These are phyloP conservation scores for Cytospora paraplurivora DNA, from an alignment of 2,329 filamentous ascomycete species.

Conservation along the genomic window DNA sequence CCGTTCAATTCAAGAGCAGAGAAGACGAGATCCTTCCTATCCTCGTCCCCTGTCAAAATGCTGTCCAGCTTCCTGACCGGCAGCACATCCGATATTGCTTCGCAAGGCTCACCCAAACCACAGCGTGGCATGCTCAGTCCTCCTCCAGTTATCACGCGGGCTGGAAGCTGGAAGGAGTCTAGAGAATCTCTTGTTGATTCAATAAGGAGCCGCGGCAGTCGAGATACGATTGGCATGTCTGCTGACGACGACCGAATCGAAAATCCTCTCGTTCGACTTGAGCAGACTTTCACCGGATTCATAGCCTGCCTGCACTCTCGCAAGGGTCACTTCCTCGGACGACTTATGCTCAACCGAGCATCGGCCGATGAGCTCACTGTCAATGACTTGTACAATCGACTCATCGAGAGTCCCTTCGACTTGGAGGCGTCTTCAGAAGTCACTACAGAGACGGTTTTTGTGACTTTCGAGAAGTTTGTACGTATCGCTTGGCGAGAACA, in stretches of 20 bases:
- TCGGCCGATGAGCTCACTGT: conserved; percentile 76
- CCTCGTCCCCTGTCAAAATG: conserved; percentile 87
- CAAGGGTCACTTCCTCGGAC: conserved; percentile 84
- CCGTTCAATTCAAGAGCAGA: conserved; percentile 63
- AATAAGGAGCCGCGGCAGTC: conserved; percentile 51
- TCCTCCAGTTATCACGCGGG: conserved; percentile 23
- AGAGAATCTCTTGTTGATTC: conserved; percentile 56
- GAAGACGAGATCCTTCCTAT: conserved; percentile 69
- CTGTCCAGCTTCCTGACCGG: conserved; percentile 79
- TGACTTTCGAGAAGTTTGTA: conserved; percentile 91
- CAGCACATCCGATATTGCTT: conserved; percentile 50
- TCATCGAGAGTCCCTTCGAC: conserved; percentile 81
- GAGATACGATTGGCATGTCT: conserved; percentile 45
- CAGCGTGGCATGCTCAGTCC: conserved; percentile 38
- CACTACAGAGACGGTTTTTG: conserved; percentile 81
- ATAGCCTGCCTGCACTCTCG: conserved; percentile 79
- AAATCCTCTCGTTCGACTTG: conserved; percentile 71
- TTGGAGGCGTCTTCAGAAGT: conserved; percentile 75
- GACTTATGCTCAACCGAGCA: conserved; percentile 69
- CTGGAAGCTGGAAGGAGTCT: conserved; percentile 32
- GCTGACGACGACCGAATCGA: conserved; percentile 57
- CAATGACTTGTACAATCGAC: conserved; percentile 86
- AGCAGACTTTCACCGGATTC: conserved; percentile 84
- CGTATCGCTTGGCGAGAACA: conserved; percentile 84
- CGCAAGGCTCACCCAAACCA: conserved; percentile 42